phyloP scores from a whole-genome alignment of 495 filamentous ascomycete genomes.

The Astrocystis sublimbata region DNA sequence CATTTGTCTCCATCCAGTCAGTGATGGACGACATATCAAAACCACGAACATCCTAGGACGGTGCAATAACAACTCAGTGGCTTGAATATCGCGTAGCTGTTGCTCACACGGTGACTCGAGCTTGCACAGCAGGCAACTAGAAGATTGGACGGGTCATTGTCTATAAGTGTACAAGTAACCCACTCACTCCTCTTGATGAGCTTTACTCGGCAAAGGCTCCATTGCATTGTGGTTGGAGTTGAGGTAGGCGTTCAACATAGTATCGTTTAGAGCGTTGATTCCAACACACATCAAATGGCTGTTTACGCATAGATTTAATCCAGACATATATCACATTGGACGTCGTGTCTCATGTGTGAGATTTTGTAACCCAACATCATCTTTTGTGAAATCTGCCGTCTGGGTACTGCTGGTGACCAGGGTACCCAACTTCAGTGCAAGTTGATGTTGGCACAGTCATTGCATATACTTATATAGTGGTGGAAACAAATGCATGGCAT shows the following conservation, averaged over 20 bases:
- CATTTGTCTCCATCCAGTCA: conserved; percentile 82
- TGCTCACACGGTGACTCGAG: too few species aligned
- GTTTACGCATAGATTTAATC: conserved; percentile 1
- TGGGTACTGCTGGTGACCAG: too few species aligned
- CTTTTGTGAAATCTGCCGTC: too few species aligned
- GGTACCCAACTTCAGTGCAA: too few species aligned
- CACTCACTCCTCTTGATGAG: neutral
- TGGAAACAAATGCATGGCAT: too few species aligned
- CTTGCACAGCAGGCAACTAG: neutral
- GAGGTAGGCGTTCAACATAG: neutral
- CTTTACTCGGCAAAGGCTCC: neutral
- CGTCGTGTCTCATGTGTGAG: neutral
- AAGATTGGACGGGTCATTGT: neutral
- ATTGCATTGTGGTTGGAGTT: neutral
- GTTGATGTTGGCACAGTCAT: too few species aligned
- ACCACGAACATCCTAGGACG: conserved; percentile 26
- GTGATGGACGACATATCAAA: conserved; percentile 52
- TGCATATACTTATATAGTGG: too few species aligned
- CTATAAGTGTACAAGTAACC: conserved; percentile 2
- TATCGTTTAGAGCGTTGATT: neutral
- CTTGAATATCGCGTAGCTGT: too few species aligned
- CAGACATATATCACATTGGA: neutral
- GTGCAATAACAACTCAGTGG: neutral
- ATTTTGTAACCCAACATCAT: too few species aligned
- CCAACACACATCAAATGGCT: neutral